Evolutionary conservation across 1,284 basidiomycete genomes (phyloP).

Genomic region (Marasmius tenuissimus): DNA sequence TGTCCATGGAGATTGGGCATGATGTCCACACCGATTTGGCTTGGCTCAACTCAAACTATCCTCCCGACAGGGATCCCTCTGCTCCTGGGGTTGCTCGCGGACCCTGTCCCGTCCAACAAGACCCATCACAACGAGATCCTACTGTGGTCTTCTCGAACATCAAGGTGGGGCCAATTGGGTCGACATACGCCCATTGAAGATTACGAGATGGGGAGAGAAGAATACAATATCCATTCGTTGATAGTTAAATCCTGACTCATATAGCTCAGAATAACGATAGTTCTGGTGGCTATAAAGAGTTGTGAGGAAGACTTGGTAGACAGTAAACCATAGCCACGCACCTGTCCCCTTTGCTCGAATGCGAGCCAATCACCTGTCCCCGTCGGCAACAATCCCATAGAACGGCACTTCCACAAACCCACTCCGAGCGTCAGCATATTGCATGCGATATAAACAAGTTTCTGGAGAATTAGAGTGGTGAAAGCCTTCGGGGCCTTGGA

Average conservation of each 20-base stretch:
- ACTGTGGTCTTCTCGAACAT: slow-evolving; percentile 46
- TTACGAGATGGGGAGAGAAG: too few species aligned
- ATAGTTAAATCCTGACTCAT: neutral
- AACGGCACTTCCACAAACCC: slow-evolving; percentile 87
- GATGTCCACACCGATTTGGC: slow-evolving; percentile 44
- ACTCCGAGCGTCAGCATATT: slow-evolving; percentile 75
- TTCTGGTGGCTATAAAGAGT: neutral
- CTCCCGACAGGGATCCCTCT: slow-evolving; percentile 30
- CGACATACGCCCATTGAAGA: slow-evolving; percentile 26
- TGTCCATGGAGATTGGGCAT: slow-evolving; percentile 43
- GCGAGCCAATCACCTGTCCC: slow-evolving; percentile 92
- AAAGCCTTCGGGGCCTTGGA: slow-evolving; percentile 48
- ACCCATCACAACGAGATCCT: slow-evolving; percentile 30
- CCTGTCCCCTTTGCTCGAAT: slow-evolving; percentile 78
- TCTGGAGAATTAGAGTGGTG: slow-evolving; percentile 61
- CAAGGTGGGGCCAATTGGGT: slow-evolving; percentile 41
- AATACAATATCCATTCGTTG: too few species aligned
- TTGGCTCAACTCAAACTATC: slow-evolving; percentile 49
- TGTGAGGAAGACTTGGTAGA: neutral
- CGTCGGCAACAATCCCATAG: slow-evolving; percentile 86
- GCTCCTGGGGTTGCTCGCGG: slow-evolving; percentile 42
- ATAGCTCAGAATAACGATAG: neutral
- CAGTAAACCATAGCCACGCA: slow-evolving; percentile 36
- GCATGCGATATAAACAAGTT: slow-evolving; percentile 66
- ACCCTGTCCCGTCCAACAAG: slow-evolving; percentile 40